Evolutionary conservation across 495 filamentous ascomycete species (phyloP).

Genomic region (Daldinia childiae): DNA sequence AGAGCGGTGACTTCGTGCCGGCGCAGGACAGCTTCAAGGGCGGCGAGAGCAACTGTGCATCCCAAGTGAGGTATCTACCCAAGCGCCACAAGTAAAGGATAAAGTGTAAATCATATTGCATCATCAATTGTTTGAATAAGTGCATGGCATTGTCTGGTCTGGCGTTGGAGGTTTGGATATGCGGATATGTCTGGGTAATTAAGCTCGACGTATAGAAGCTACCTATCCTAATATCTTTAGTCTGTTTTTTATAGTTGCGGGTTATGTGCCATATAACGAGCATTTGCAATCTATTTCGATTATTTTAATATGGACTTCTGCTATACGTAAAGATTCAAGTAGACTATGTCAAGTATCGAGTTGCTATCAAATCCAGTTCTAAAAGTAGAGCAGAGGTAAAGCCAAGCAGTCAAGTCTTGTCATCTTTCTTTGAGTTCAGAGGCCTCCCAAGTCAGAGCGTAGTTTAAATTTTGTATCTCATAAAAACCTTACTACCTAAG

Average conservation of each 20-base stretch:
- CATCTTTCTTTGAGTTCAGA: not conserved
- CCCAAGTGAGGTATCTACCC: constrained; percentile 51
- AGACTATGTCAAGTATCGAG: too few species aligned
- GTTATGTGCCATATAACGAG: not conserved
- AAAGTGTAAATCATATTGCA: not conserved
- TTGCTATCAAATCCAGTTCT: too few species aligned
- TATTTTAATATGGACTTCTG: not conserved
- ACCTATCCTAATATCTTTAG: not conserved
- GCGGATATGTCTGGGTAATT: not conserved
- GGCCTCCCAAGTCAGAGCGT: not conserved
- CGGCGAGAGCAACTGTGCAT: constrained; percentile 50
- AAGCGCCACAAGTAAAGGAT: constrained; percentile 45
- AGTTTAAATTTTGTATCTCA: not conserved
- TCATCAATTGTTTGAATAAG: constrained; percentile 9
- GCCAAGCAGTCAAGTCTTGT: too few species aligned
- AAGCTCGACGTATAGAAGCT: not conserved
- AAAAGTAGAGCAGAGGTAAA: too few species aligned
- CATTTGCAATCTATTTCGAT: not conserved
- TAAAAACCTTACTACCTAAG: not conserved
- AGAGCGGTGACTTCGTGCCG: constrained; percentile 78
- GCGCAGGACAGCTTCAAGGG: constrained; percentile 50
- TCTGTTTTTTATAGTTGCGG: not conserved
- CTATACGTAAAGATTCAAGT: too few species aligned
- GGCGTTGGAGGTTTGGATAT: constrained; percentile 22
- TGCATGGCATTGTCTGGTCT: constrained; percentile 3